Base-by-base conservation (phyloP, 2,329 filamentous ascomycete species). In the Penicillium psychrosexuale region DNA sequence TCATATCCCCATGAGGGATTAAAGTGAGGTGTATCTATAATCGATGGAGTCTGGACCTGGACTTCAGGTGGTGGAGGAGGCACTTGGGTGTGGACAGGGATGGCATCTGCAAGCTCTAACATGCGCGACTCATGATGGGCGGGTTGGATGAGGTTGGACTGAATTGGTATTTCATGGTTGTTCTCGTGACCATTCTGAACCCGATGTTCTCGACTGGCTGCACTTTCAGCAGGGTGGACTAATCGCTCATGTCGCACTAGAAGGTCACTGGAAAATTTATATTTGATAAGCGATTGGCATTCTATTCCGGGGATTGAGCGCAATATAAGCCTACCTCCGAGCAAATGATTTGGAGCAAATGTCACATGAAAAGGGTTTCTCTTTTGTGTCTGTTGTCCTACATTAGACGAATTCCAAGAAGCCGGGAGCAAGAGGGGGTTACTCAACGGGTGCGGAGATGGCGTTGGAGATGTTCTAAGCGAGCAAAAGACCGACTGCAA, bases 1-100 rank as follows among this genome's bases (percentile, higher is more conserved):
- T 79, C 77, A 59, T 79, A 79, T n/a, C 77, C 77, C 77, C 77
- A 79, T 6, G 76, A 78, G 5, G 76, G 77, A 64, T 79, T 78
- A 59, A 78, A 77, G 40, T 77, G 73, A n/a, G 74, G 66, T 47
- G 75, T 71, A 45, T 75, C 75, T 51, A 77, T 67, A 47, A 76
- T 71, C 11, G 73, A 66, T 13, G 71, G 64, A 19, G 71, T 69
- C 42, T 75, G 73, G 6, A 69, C 62, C 49, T 73, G 67, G 55
- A 75, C 64, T 63, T 76, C 69, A 47, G 73, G 66, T 51, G 70
- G 62, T 49, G 68, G 61, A 27, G 68, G 65, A 51, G 66, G 65
- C 24, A 66, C 65, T 59, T 72, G 65, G 27, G 73, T 67, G 53
- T 76, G 73, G 55, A 77, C 70, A 31, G 74, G 70, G 37, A 77